Evolutionary conservation across 768 basidiomycete genomes (phyloP), one percentile per base, ranked within the genome.

Genomic region (Boletus sp.): DNA sequence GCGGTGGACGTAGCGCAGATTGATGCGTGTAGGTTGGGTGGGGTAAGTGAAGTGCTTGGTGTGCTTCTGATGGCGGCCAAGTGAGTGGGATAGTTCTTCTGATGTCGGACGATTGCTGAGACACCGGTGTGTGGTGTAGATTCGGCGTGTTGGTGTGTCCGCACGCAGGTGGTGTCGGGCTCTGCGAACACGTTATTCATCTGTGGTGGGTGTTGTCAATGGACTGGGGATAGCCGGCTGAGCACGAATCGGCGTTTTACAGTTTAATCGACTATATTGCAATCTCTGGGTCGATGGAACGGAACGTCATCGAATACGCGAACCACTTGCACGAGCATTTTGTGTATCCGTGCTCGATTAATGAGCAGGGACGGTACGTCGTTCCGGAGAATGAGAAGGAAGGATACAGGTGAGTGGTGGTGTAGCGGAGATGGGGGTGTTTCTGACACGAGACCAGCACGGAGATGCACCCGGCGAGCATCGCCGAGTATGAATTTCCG

Each of bases 1-100:
- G 92, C 93, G 5, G 90, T 95, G 69, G 92, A 97, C 63, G 90
- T 95, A 29, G 85, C 83, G 59, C 94, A 96, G 68, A 93, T 97
- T 39, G 56, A 96, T 72, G 89, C 89, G 19, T 95, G 93, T 70
- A 83, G 93, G 47, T 77, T 94, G 38, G 92, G 86, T 3, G 93
- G 93, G 44, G 91, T 96, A 27, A 93, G 87, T 65, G 94, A 96
- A 75, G 88, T 96, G 21, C 74, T 97, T 38, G 85, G 84, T 41
- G 90, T 96, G 19, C 72, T 97, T 49, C 75, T 96, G 50, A 94
- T 96, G 92, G 84, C 91, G 9, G 87, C 90, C 58, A 93, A 94
- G 86, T 86, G 63, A 65, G 78, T 62, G 57, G 56, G 44, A 25
- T 23, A 19, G 32, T 40, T 27, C 51, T 38, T 14, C 42, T 59